These are phyloP conservation scores for Dioszegia aurantiaca DNA, from an alignment of 768 basidiomycete genomes.

Conservation along the genomic window DNA sequence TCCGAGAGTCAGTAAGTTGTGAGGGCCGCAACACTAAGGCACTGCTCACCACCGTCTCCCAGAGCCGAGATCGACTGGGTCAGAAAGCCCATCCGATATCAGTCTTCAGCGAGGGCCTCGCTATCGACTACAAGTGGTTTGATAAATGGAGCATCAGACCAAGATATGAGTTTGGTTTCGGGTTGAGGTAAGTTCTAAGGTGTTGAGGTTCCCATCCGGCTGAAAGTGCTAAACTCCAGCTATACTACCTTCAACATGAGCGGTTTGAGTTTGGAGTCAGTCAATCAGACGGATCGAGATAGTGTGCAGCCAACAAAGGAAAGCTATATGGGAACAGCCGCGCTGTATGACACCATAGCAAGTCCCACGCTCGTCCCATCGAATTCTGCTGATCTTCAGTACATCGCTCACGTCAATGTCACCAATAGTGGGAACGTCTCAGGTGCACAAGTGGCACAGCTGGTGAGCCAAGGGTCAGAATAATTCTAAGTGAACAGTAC, in stretches of 20 bases:
- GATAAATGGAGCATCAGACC: conserved; percentile 48
- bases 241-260: conserved; percentile 48
- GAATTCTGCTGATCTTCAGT: conserved; percentile 21
- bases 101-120: conserved; percentile 47
- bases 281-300: conserved; percentile 29
- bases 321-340: conserved; percentile 36
- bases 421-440: conserved; percentile 50
- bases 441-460: conserved; percentile 52
- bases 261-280: conserved; percentile 32
- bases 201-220: not conserved
- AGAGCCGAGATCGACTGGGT: no score
- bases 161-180: conserved; percentile 52
- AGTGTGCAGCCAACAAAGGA: conserved; percentile 52
- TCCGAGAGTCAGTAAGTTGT: conserved; percentile 31
- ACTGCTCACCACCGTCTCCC: no score
- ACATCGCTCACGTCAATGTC: conserved; percentile 42
- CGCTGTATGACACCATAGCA: conserved; percentile 49
- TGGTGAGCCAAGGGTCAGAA: conserved; percentile 46
- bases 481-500: no score
- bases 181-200: conserved; percentile 35
- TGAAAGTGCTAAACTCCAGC: conserved; percentile 18
- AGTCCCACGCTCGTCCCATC: conserved; percentile 11
- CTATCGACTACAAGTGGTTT: conserved; percentile 52
- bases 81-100: conserved; percentile 13
- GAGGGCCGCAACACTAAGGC: not conserved